Evolutionary conservation across 148 eudicot genomes (phyloP), one percentile per base, ranked within the genome.

Genomic region (Vaccinium myrtillus): DNA sequence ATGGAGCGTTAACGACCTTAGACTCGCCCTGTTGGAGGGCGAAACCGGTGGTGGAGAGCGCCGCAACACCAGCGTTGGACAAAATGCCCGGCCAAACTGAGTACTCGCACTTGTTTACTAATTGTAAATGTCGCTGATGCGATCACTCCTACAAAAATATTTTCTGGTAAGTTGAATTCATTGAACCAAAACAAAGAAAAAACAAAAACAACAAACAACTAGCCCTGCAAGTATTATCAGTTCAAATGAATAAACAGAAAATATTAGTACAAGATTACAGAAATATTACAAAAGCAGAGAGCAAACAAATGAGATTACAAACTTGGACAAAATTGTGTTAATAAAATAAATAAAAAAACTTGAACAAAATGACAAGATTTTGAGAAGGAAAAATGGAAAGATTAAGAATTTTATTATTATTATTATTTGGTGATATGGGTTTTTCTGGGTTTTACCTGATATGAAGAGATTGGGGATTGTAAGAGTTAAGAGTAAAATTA

Each of bases 11-110:
- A 1, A 95, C 46, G 10, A 88, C 19, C 11, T 80, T 82, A 2
- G 97, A 89, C 36, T 91, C 91, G 25, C 92, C 95, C 14, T 80
- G 84, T 5, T 76, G 89, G 83, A 95, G 94, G 9, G 90, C 13
- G 82, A 95, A 95, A 1, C 98, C 98, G 78, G 98, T 93, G 75
- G 92, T 86, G 1, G 91, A n/a, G 2, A 93, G 90, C 12, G 87
- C 89, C 0, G 93, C 48, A 4, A 89, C 85, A 10, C 98, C 98
- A 10, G 98, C 96, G 89, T 92, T 92, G 1, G 98, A 92, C 13
- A 92, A 86, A 8, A 93, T 85, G 36, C 95, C 98, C 1, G 98
- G 96, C 98, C 98, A 95, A 0, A 95, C 93, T 1, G 98, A 90
- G 85, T 90, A 84, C 0, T 78, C 82, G 84, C 98, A 95, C 63